Conservation (phyloP, 768 basidiomycete species). For the Mrakia hoshinonis region DNA sequence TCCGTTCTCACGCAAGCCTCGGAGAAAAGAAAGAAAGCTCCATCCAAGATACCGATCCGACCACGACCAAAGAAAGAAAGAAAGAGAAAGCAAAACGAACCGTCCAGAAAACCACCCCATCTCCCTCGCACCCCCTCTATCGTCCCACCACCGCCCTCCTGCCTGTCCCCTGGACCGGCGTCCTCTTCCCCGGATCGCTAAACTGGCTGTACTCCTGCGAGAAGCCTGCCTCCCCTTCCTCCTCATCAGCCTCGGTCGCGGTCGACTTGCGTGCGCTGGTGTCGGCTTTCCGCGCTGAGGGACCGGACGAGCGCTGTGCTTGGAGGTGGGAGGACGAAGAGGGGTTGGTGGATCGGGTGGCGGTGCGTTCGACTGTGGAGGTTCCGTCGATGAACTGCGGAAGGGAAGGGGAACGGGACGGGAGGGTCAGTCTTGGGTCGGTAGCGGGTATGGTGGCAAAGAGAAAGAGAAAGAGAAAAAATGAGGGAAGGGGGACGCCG, state of each 20-base stretch:
- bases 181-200: slow-evolving; percentile 2
- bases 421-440: not conserved
- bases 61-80: not conserved
- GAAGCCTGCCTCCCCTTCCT: not conserved
- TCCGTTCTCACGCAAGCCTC: too few relatives aligned
- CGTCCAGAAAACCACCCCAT: not conserved
- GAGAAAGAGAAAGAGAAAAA: too few relatives aligned
- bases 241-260: not conserved
- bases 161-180: too few relatives aligned
- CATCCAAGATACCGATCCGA: not conserved
- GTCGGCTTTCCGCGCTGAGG: not conserved
- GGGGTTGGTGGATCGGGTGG: not conserved
- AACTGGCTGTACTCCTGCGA: slow-evolving; percentile 6
- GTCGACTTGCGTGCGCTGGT: not conserved
- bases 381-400: slow-evolving; percentile 20
- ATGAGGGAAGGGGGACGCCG: too few relatives aligned
- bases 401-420: not conserved
- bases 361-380: slow-evolving; percentile 9
- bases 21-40: too few relatives aligned
- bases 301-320: not conserved
- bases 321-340: not conserved
- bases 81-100: not conserved
- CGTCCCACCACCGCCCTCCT: too few relatives aligned
- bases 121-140: too few relatives aligned
- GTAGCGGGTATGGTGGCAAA: too few relatives aligned